Base-by-base conservation (phyloP, 192 early-diverging fungal genomes). In the Coemansia sp. region DNA sequence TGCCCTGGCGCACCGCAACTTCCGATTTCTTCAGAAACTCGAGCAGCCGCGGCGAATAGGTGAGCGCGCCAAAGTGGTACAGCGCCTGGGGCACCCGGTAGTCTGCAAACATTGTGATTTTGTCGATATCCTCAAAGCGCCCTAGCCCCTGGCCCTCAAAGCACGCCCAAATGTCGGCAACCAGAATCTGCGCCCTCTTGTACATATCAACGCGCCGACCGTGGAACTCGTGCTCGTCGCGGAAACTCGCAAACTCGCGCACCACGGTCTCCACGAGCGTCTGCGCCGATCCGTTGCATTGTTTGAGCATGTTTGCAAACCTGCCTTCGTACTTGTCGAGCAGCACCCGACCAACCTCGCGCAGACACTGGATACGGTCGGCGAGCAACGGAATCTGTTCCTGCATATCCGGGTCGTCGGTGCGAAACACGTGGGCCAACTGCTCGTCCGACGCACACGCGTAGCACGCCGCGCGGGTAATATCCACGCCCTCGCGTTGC, bases 61-160 rank as follows among this genome's bases (percentile, higher is more conserved):
- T 53, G 10, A 94, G 71, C 2, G 82, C 77, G 21, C 85, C 86
- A 33, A 92, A 82, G 54, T 91, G 84, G 57, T 86, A 83, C 28
- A 89, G 59, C 7, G 87, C 87, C 77, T 94, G 83, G 4, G 84
- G 85, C 19, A 91, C 84, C n/a, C 91, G 77, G 65, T 92, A 94
- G 64, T 94, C 92, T 4, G 92, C 92, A 88, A 94, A 94, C 89
- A 94, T 94, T 11, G 92, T 94, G 28, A 94, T 83, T 11, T 72
- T 42, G 58, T 90, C 86, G 71, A 94, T 91, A 58, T 92, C 89
- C 23, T 77, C 44, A 62, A 94, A 92, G 6, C 60, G 21, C 1
- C 92, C 89, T 29, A 62, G 57, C 0, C 69, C 64, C 47, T 69
- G 24, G 31, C 88, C 88, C 65, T 92, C 89, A 63, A 92, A 94